Evolutionary conservation across 2,329 filamentous ascomycete genomes (phyloP).

Genomic region (Penicillium sp.): DNA sequence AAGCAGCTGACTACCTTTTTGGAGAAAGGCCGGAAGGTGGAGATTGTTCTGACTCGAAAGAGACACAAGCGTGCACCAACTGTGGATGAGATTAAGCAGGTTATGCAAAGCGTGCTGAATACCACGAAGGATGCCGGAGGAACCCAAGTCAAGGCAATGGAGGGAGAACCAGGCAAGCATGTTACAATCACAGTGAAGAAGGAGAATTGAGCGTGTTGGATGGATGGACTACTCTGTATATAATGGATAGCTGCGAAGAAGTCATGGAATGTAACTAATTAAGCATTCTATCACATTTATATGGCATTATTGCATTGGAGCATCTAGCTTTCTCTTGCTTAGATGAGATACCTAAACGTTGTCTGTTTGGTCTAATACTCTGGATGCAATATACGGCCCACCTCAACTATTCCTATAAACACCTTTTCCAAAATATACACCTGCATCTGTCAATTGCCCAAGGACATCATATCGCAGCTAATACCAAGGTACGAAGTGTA

Average conservation of each 20-base stretch:
- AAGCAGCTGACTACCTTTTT: conserved; percentile 67
- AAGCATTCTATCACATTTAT: too few species aligned
- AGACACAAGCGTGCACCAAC: conserved; percentile 60
- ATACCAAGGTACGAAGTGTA: background rate
- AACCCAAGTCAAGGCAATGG: conserved; percentile 41
- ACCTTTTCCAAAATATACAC: too few species aligned
- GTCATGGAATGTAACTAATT: too few species aligned
- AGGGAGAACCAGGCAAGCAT: conserved; percentile 41
- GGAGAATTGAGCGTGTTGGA: conserved; percentile 10
- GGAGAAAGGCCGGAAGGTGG: conserved; percentile 69
- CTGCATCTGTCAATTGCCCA: too few species aligned
- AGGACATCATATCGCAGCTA: too few species aligned
- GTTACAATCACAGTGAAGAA: conserved; percentile 40
- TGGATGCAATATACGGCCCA: too few species aligned
- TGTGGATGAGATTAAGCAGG: conserved; percentile 57
- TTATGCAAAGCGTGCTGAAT: conserved; percentile 54
- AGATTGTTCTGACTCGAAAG: conserved; percentile 69
- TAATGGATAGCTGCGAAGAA: background rate
- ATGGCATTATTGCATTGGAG: too few species aligned
- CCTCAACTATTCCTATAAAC: too few species aligned
- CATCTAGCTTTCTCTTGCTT: too few species aligned
- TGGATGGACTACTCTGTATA: background rate
- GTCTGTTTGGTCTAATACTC: too few species aligned
- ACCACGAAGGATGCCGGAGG: conserved; percentile 45
- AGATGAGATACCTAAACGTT: too few species aligned